Evolutionary conservation across 805 yeast species (phyloP).

Genomic region (Kodamaea lidongshanica): DNA sequence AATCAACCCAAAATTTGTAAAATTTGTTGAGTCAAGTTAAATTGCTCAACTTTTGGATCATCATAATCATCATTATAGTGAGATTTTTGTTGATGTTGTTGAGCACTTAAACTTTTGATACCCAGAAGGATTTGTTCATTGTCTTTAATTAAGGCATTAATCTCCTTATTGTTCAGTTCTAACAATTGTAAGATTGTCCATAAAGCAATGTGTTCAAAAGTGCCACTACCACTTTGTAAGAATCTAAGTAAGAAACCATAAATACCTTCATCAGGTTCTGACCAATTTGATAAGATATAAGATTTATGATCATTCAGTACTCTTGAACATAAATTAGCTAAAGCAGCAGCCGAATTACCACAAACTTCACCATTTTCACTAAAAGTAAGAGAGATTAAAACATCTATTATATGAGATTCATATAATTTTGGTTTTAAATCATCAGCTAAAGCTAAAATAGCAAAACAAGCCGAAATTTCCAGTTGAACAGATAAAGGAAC

Average conservation of each 20-base stretch:
- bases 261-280: constrained; percentile 75
- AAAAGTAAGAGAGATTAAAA: constrained; percentile 83
- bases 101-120: constrained; percentile 44
- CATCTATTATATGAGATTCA: constrained; percentile 78
- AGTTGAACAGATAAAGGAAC: constrained; percentile 92
- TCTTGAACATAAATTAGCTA: constrained; percentile 91
- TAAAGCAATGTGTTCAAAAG: constrained; percentile 95
- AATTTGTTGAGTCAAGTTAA: constrained; percentile 62
- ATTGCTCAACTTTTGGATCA: constrained; percentile 59
- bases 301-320: constrained; percentile 66
- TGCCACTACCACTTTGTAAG: constrained; percentile 76
- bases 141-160: constrained; percentile 49
- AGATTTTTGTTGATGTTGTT: constrained; percentile 26
- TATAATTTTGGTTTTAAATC: constrained; percentile 82
- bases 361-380: constrained; percentile 90
- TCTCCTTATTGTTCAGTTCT: constrained; percentile 72
- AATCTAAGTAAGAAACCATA: constrained; percentile 77
- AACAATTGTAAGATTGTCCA: constrained; percentile 94
- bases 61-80: constrained; percentile 35
- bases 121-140: constrained; percentile 50
- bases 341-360: constrained; percentile 97
- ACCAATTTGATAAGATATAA: constrained; percentile 74
- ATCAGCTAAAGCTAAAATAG: constrained; percentile 93
- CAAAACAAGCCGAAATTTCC: constrained; percentile 95
- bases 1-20: constrained; percentile 44